Evolutionary conservation across 805 yeast genomes (phyloP), one percentile per base, ranked within the genome.

Genomic region (Starmerella gropengiesseri): DNA sequence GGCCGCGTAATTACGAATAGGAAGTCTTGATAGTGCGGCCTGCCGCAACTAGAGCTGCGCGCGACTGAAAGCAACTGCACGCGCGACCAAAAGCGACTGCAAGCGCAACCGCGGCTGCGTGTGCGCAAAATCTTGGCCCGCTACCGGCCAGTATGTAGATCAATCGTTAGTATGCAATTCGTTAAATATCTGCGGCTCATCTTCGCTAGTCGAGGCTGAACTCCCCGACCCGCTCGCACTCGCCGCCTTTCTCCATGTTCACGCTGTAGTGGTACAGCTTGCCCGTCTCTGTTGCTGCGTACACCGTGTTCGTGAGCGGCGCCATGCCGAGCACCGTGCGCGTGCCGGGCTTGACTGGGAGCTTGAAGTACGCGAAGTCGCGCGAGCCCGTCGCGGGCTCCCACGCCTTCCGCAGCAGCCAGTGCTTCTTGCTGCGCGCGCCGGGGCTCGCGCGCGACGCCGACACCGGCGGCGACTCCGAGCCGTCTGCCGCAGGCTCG

Each of bases 171-270:
- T n/a, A n/a, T n/a, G n/a, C n/a, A n/a, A n/a, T n/a, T n/a, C n/a
- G n/a, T n/a, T 19, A 11, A 21, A 32, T 20, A n/a, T 13, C 7
- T 32, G 21, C 7, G 7, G 25, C 7, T 13, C 7, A 34, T 8
- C 9, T 21, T 23, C 34, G n/a, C 19, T 17, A 46, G 18, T 43
- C 46, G 30, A 54, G 26, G 3, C 44, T 31, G 44, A 39, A 79
- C 55, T 84, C 94, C 47, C 78, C 75, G 43, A 82, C 64, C 47
- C 85, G 64, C 30, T 80, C 74, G 62, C 97, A 89, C 57, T 87
- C 95, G 2, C 98, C 98, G 1, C 97, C 97, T 41, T 87, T 64
- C 47, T 79, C 93, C 0, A 91, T 78, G 48, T 85, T 91, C 35
- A 89, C 64, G 2, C 79, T 79, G 60, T 84, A 89, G 39, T 81